A percentile compares a stretch with the other conserved stretches of the same genome.
phyloP scores from a whole-genome alignment of 116 monocot genomes.

The Iris pallida region DNA sequence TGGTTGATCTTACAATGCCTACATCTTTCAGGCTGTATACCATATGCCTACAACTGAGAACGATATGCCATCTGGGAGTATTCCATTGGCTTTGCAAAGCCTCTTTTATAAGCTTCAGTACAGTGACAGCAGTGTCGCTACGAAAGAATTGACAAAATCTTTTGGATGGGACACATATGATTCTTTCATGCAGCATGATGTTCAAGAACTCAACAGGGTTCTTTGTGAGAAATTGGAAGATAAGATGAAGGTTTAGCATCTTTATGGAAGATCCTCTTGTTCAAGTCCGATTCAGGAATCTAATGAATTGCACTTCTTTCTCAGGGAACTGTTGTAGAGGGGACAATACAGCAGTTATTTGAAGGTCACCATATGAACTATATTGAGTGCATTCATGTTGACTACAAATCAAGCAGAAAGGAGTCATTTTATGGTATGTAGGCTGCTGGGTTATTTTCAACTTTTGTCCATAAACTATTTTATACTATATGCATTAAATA shows the following conservation, averaged over 20 bases:
- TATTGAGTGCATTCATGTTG: conserved; percentile 95
- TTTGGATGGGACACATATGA: conserved; percentile 93
- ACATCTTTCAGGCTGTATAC: conserved; percentile 71
- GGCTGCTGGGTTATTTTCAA: neutral
- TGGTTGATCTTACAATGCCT: conserved; percentile 4
- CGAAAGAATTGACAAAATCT: conserved; percentile 84
- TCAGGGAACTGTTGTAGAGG: conserved; percentile 96
- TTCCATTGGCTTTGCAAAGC: conserved; percentile 82
- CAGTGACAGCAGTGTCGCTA: conserved; percentile 80
- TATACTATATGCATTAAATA: neutral
- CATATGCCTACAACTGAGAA: conserved; percentile 98
- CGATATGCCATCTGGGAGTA: conserved; percentile 78
- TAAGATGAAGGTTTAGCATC: conserved; percentile 44
- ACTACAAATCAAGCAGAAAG: conserved; percentile 85
- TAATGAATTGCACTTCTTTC: conserved; percentile 4
- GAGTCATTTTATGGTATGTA: conserved; percentile 93
- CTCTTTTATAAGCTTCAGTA: conserved; percentile 88
- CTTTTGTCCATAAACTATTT: neutral
- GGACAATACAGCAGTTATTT: conserved; percentile 89
- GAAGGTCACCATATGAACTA: conserved; percentile 98
- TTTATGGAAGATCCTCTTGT: conserved; percentile 5
- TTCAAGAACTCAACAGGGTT: conserved; percentile 89
- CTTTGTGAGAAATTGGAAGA: conserved; percentile 81
- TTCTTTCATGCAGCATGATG: conserved; percentile 92
- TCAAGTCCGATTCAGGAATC: neutral